A percentile compares a stretch with the other conserved stretches of the same genome.
Conservation (phyloP, 2,329 filamentous ascomycete species). For the Alternaria solani region DNA sequence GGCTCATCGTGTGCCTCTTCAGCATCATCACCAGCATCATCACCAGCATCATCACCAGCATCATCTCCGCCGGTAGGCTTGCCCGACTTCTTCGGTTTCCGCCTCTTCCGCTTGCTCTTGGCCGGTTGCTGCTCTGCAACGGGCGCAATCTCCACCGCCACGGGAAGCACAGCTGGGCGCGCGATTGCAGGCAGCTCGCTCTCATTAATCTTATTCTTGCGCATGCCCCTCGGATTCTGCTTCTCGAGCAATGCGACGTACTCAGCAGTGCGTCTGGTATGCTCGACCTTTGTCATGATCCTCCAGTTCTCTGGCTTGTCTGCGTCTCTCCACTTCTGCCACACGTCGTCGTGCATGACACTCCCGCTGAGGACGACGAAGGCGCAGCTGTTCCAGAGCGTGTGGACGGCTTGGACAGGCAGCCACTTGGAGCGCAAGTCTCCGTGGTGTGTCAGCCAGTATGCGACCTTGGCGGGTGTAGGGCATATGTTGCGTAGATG, state of each 20-base stretch:
- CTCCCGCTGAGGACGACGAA: conserved; percentile 47
- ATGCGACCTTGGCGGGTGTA: conserved; percentile 40
- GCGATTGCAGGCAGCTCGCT: conserved; percentile 28
- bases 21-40: conserved; percentile 12
- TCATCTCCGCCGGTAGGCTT: conserved; percentile 9
- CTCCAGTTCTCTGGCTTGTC: conserved; percentile 45
- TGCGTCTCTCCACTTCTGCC: conserved; percentile 41
- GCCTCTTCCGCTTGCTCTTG: conserved; percentile 36
- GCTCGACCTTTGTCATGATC: conserved; percentile 48
- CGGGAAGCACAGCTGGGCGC: conserved; percentile 27
- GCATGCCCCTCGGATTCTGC: conserved; percentile 32
- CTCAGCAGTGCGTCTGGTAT: conserved; percentile 42
- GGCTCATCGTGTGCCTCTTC: conserved; percentile 18
- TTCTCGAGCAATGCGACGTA: conserved; percentile 38
- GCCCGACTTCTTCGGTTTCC: conserved; percentile 23
- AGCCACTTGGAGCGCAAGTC: conserved; percentile 43
- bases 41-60: conserved; percentile 10
- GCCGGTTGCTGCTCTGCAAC: conserved; percentile 12
- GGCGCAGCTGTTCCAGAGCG: conserved; percentile 44
- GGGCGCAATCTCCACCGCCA: conserved; percentile 9
- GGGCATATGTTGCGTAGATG: conserved; percentile 42
- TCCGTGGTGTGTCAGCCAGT: conserved; percentile 43
- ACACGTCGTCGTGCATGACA: conserved; percentile 40
- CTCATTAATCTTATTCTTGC: conserved; percentile 10
- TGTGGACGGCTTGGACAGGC: conserved; percentile 46